A percentile compares a stretch with the other conserved stretches of the same genome.
Evolutionary conservation across 202 grass and related monocot genomes (phyloP).

Genomic region (Sporobolus alterniflorus): DNA sequence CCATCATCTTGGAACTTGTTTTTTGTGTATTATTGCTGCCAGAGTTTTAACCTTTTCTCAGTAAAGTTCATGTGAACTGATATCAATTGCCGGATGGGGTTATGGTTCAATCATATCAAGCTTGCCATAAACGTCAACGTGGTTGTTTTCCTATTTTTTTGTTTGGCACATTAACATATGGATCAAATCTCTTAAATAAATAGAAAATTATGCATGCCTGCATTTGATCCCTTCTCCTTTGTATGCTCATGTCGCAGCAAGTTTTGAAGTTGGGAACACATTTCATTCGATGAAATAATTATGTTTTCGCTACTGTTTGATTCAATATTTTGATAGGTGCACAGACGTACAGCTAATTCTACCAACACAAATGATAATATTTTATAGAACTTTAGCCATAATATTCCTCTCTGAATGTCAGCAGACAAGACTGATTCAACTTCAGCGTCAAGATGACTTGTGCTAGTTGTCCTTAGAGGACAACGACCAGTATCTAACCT

Average conservation of each 20-base stretch:
- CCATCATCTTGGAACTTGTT: neutral
- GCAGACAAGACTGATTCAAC: neutral
- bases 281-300: neutral
- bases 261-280: neutral
- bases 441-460: neutral
- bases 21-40: neutral
- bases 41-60: neutral
- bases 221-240: neutral
- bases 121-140: neutral
- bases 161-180: too few species aligned
- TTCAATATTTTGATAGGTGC: neutral
- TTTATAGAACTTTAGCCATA: neutral
- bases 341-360: neutral
- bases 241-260: neutral
- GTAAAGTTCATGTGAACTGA: neutral
- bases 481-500: constrained; percentile 13
- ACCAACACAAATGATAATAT: neutral
- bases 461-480: neutral
- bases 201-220: neutral
- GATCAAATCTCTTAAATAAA: neutral
- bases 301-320: neutral
- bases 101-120: neutral
- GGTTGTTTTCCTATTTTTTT: neutral
- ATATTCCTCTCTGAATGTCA: constrained; percentile 1
- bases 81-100: neutral